phyloP scores from a whole-genome alignment of 495 filamentous ascomycete species.

The Podospora australis region DNA sequence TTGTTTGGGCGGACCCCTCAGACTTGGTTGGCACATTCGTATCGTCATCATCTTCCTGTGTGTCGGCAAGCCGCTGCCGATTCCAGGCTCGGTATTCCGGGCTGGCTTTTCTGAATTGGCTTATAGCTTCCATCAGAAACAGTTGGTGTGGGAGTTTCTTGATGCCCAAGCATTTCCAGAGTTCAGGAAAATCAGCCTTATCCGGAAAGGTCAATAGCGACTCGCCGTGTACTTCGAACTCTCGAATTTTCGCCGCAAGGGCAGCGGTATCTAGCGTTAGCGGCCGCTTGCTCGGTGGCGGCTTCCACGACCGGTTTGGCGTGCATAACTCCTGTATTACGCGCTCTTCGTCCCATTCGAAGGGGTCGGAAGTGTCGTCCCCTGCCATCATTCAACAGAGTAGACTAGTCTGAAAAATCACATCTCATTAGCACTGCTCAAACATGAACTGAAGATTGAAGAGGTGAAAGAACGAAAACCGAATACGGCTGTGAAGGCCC shows the following conservation, averaged over 20 bases:
- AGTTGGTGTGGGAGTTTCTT: slow-evolving; percentile 29
- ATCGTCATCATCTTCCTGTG: not conserved
- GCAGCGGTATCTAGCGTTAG: slow-evolving; percentile 48
- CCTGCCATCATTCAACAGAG: slow-evolving; percentile 15
- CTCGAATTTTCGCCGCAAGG: slow-evolving; percentile 49
- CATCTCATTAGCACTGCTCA: too few relatives aligned
- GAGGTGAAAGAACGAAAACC: too few relatives aligned
- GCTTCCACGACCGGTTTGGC: slow-evolving; percentile 37
- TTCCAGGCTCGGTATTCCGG: slow-evolving; percentile 24
- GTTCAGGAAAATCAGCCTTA: slow-evolving; percentile 7
- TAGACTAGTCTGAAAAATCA: not conserved
- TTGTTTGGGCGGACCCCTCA: not conserved
- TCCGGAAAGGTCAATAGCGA: slow-evolving; percentile 47
- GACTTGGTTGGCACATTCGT: slow-evolving; percentile 1
- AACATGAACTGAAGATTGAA: not conserved
- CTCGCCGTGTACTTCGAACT: slow-evolving; percentile 55
- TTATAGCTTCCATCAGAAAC: slow-evolving; percentile 26
- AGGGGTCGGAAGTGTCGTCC: slow-evolving; percentile 47
- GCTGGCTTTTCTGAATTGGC: slow-evolving; percentile 26
- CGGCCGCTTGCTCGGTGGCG: slow-evolving; percentile 26
- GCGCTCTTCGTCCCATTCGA: slow-evolving; percentile 60
- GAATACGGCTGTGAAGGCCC: too few relatives aligned
- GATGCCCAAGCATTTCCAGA: slow-evolving; percentile 29
- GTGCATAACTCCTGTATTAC: slow-evolving; percentile 61
- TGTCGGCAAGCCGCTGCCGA: slow-evolving; percentile 4